Base-by-base conservation (phyloP, 2,329 filamentous ascomycete genomes). In the Monosporascus sp. region DNA sequence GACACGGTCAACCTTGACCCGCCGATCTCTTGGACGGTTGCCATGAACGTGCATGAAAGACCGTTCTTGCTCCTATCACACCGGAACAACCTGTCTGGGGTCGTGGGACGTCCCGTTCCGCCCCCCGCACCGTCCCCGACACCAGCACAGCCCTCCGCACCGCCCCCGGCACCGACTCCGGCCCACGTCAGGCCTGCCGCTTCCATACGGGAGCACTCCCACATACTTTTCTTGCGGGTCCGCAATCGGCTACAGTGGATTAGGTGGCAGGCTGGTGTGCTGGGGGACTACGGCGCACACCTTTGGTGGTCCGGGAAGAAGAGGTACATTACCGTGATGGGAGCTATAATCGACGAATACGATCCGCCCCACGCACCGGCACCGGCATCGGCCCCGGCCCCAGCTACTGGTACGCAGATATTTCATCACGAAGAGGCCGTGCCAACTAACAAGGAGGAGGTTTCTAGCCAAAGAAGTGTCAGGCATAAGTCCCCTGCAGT, bases 321-420 rank as follows among this genome's bases (percentile, higher is more conserved):
- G 40, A n/a, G 40, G 9, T 22, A 19, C 19, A 19, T 43, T 22
- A 43, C 40, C 22, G 40, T 20, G n/a, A 43, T n/a, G 20, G 40
- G 40, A 19, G 40, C 40, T 19, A 11, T 43, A 11, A 43, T 43
- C 20, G 7, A 43, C 20, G 40, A 43, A 11, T 8, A 22, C 20
- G 40, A 20, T 11, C 16, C 2, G 76, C 83, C 83, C 3, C 68
- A 72, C 41, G 78, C 9, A 27, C 9, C 63, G 66, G 49, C 66
- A 65, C 26, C 57, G 65, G 44, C 69, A 72, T 46, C 72, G 71
- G n/a, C 61, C 65, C n/a, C 64, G 61, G 11, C 69, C 71, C 19
- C 75, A 78, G 50, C 71, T n/a, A 8, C 20, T 16, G 16, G 16
- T 19, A 9, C 5, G 19, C 3, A 1, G 27, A 27, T 8, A 27